Evolutionary conservation across 108 stramenopile genomes (phyloP), one percentile per base, ranked within the genome.

Genomic region (Skeletonema potamos): DNA sequence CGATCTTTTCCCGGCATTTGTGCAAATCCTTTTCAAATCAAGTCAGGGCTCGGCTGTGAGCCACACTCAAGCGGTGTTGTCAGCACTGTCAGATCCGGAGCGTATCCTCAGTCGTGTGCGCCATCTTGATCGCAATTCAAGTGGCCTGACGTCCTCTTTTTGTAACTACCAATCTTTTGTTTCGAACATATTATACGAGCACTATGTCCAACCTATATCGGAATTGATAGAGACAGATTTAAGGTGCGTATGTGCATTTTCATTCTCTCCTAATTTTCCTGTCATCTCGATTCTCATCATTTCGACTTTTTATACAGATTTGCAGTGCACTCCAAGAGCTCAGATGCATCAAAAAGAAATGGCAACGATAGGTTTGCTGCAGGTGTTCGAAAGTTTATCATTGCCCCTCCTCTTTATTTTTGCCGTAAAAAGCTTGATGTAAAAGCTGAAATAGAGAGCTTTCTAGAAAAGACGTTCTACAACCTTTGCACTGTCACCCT

Each of bases 401-500:
- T 28, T 24, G 20, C 34, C 22, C 69, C 69, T 32, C 68, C 79
- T 6, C 51, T 80, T 4, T 58, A 58, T 43, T 20, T 70, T 44
- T 75, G 62, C 29, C 74, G 70, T 18, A 74, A 39, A 18, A 70
- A 58, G 60, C 56, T 74, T 46, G 17, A 60, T 64, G 32, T 80
- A 13, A 80, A 80, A 70, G 30, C 33, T 58, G 74, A 84, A 26
- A 75, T 84, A 15, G 83, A 84, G 58, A 68, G 64, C 2, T 58
- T 66, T 24, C 68, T 84, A 43, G 70, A 70, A 12, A 67, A 73
- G 51, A 81, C 70, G 8, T 89, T 91, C 63, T 91, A 89, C 69
- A 73, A 87, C 54, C 75, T 87, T 11, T 85, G 86, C 20, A 74
- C 82, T 20, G 28, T 91, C n/a, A 78, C 77, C 48, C 66, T 87